Evolutionary conservation across 2,329 filamentous ascomycete genomes (phyloP), one percentile per base, ranked within the genome.

Genomic region (Phialemonium atrogriseum): DNA sequence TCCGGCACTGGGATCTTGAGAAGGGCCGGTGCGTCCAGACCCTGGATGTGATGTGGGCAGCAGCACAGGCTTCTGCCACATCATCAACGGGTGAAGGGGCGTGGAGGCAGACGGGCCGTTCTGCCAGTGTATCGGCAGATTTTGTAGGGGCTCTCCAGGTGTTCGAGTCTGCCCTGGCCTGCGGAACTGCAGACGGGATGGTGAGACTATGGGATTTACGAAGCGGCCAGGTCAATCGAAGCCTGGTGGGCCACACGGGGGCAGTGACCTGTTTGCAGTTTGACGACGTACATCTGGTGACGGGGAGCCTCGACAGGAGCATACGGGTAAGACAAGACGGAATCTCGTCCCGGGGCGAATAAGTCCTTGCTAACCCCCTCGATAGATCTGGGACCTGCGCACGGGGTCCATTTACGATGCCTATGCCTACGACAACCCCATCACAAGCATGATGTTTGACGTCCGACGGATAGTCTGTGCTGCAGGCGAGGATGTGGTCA

Each of bases 371-470:
- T 44, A 42, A 37, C 55, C 34, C 2, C 14, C 10, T 16, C n/a
- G 35, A 30, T 51, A 96, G 88, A 96, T 98, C 53, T 98, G 91
- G 91, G 91, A 98, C 59, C 80, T 98, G 35, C 84, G 91, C 33
- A 96, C 87, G 10, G 91, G 91, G 27, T 88, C 87, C 20, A 95
- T 98, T 46, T 83, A 83, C 55, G 91, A 98, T 55, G 91, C 89
- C 12, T 98, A 88, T 56, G 91, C 89, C 14, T 98, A 96, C 60
- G 88, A 96, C 51, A 72, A 84, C 49, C 78, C 88, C 1, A 75
- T 98, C 35, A 94, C 87, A 19, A 85, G 81, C 65, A 94, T 96
- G 87, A 94, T 93, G 80, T 98, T 98, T 54, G 91, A 98, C 58
- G 64, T 76, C 10, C 79, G 88, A 32, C 77, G 88, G 30, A 98